Conservation (phyloP, 139 green algal genomes). For the Microglena sp. region DNA sequence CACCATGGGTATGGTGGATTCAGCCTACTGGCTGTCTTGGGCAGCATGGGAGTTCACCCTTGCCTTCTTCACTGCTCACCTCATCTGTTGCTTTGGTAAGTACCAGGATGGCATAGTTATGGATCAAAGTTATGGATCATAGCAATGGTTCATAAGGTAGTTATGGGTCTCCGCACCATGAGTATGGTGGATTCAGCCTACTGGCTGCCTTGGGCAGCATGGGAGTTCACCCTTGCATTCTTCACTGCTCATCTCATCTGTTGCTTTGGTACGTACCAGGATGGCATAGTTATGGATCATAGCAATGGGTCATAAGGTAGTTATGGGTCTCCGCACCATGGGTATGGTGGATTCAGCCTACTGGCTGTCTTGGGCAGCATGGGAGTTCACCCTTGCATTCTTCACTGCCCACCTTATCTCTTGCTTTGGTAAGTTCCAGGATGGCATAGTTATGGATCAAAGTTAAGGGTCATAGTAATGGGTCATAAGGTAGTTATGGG, state of each 20-base stretch:
- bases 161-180: too few species aligned
- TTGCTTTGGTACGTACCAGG: slow-evolving; percentile 53
- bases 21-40: slow-evolving; percentile 81
- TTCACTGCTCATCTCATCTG: slow-evolving; percentile 60
- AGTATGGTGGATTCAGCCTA: too few species aligned
- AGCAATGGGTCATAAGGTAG: too few species aligned
- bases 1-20: slow-evolving; percentile 84
- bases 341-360: too few species aligned
- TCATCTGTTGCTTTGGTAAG: slow-evolving; percentile 71
- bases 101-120: slow-evolving; percentile 11
- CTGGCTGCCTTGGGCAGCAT: too few species aligned
- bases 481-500: too few species aligned
- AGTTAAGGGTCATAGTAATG: too few species aligned
- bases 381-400: slow-evolving; percentile 40
- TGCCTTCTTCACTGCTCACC: slow-evolving; percentile 42
- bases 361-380: too few species aligned
- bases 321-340: too few species aligned
- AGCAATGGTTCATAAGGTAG: too few species aligned
- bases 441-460: slow-evolving; percentile 1
- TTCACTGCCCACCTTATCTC: slow-evolving; percentile 58
- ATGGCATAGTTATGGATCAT: slow-evolving; percentile 1
- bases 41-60: slow-evolving; percentile 34
- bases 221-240: slow-evolving; percentile 40
- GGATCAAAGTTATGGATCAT: too few species aligned
- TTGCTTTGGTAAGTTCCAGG: slow-evolving; percentile 54